A percentile compares a stretch with the other conserved stretches of the same genome.
Evolutionary conservation across 768 basidiomycete genomes (phyloP).

Genomic region (Sporobolomyces phaffii): DNA sequence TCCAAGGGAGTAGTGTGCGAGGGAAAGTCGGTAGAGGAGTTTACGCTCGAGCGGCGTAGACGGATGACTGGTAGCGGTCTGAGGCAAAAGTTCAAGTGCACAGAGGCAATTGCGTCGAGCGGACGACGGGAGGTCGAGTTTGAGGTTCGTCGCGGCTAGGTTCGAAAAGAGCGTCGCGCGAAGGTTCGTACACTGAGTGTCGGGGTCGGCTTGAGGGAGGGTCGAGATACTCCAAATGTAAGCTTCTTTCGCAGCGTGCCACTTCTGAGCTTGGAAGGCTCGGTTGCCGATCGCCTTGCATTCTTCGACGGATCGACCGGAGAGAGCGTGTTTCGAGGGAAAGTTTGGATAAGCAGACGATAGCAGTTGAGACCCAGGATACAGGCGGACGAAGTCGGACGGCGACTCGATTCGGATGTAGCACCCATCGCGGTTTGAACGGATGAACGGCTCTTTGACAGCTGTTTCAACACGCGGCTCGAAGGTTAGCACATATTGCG

Average conservation of each 20-base stretch:
- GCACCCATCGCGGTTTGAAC: slow-evolving; percentile 4
- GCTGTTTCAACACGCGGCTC: not conserved
- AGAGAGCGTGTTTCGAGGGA: not conserved
- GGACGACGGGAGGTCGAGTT: not conserved
- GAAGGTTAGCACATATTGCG: no score
- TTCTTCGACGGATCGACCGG: not conserved
- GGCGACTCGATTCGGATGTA: slow-evolving; percentile 28
- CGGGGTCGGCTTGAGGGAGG: not conserved
- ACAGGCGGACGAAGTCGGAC: slow-evolving; percentile 18
- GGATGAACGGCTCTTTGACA: slow-evolving; percentile 17
- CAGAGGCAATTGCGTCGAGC: not conserved
- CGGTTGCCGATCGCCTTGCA: slow-evolving; percentile 12
- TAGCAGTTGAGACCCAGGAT: slow-evolving; percentile 10
- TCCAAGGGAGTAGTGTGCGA: slow-evolving; percentile 58
- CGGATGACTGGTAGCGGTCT: not conserved
- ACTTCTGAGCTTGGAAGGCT: not conserved
- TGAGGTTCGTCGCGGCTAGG: slow-evolving; percentile 13
- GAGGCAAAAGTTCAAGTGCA: slow-evolving; percentile 4
- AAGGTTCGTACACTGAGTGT: not conserved
- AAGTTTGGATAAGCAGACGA: not conserved
- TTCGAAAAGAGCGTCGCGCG: slow-evolving; percentile 13
- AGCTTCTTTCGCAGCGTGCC: slow-evolving; percentile 14
- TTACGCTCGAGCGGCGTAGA: not conserved
- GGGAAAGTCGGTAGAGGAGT: slow-evolving; percentile 13
- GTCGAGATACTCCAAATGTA: slow-evolving; percentile 9